Base-by-base conservation (phyloP, 2,329 filamentous ascomycete genomes). In the Thelonectria discophora region DNA sequence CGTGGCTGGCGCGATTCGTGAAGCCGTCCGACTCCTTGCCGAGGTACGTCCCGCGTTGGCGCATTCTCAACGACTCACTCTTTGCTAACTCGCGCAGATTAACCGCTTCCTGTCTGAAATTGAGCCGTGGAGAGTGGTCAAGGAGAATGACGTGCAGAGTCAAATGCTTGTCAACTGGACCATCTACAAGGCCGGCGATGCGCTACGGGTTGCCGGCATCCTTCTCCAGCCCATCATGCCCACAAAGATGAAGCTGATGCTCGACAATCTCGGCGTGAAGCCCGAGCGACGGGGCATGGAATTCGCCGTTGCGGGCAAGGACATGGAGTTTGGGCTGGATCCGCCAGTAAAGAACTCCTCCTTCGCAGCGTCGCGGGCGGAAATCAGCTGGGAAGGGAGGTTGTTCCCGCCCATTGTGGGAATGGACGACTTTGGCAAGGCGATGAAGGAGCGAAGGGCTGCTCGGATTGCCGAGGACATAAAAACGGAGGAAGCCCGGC, bases 211-310 rank as follows among this genome's bases (percentile, higher is more conserved):
- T 21, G 81, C 84, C 1, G 92, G 89, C 13, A 97, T 99, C 68
- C 81, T 98, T 48, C 80, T 99, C 46, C 94, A 97, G 76, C 93
- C 95, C 1, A 92, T 94, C 72, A 97, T 99, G 85, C 95, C 95
- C 0, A 82, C 80, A 42, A 97, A 96, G 76, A 86, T 92, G 48
- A 77, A 78, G 11, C 80, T 86, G 66, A 77, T 97, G 32, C 84
- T 99, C 1, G 90, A 97, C 74, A 85, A 90, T 71, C 80, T 99
- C 9, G 90, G 91, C 1, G 93, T 99, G 5, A 78, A 81, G 3
- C 74, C 80, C 9, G 81, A 85, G 10, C 85, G 84, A 54, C 84
- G 94, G 58, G 84, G 80, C 0, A 85, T 93, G 62, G 79, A 84
- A 17, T 84, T 87, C 73, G 90, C 92, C 5, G 74, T 67, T 24